Evolutionary conservation across 306 rosid species (phyloP).

Genomic region (Purshia tridentata): DNA sequence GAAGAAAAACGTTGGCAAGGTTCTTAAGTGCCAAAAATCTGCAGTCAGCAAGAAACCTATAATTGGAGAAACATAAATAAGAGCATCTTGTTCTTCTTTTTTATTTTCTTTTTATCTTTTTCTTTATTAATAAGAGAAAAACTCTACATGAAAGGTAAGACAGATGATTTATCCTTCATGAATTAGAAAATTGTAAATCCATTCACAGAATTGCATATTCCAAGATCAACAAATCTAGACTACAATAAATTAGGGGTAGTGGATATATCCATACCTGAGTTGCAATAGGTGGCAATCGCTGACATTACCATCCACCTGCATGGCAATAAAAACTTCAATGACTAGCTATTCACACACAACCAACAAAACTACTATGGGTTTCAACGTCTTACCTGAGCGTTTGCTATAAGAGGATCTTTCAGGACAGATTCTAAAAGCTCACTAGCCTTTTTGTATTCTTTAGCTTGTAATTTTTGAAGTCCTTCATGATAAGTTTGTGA

Average conservation of each 20-base stretch:
- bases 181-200: background rate
- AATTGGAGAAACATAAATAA: background rate
- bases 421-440: constrained; percentile 81
- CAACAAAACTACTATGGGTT: background rate
- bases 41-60: constrained; percentile 38
- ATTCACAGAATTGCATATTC: background rate
- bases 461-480: constrained; percentile 74
- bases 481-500: constrained; percentile 95
- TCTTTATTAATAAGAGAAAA: background rate
- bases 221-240: background rate
- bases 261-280: constrained; percentile 64
- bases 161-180: background rate
- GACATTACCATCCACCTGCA: constrained; percentile 71
- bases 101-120: background rate
- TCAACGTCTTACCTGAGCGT: constrained; percentile 51
- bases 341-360: background rate
- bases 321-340: constrained; percentile 3
- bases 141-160: background rate
- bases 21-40: constrained; percentile 95
- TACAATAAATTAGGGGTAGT: constrained; percentile 1
- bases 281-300: constrained; percentile 83
- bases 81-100: background rate
- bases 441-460: constrained; percentile 79
- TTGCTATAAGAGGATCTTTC: constrained; percentile 71
- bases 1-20: constrained; percentile 89